phyloP scores from a whole-genome alignment of 2,329 filamentous ascomycete genomes.

The Decorospora gaudefroyi region DNA sequence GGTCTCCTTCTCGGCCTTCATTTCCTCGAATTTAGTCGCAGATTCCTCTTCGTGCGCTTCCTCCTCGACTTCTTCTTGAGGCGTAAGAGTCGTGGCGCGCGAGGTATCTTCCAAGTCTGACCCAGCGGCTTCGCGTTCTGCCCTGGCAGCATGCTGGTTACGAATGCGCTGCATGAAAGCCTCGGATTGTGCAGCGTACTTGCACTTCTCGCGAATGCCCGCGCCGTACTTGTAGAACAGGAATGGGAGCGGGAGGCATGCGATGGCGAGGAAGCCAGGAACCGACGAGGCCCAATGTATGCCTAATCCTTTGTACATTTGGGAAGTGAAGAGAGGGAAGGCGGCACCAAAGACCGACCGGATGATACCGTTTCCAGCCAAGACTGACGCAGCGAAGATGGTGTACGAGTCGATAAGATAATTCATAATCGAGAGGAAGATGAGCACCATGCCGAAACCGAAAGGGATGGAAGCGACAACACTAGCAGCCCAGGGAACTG shows the following conservation, averaged over 20 bases:
- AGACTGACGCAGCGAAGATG: constrained; percentile 74
- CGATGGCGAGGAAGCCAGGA: constrained; percentile 73
- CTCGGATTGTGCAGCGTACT: constrained; percentile 70
- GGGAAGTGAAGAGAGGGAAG: constrained; percentile 77
- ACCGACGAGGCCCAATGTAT: constrained; percentile 77
- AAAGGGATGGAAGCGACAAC: constrained; percentile 59
- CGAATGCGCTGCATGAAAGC: constrained; percentile 59
- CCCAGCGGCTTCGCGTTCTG: constrained; percentile 14
- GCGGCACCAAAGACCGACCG: constrained; percentile 76
- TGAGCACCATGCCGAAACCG: constrained; percentile 64
- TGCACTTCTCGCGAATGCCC: constrained; percentile 67
- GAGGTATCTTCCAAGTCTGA: constrained; percentile 29
- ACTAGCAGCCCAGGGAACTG: constrained; percentile 61
- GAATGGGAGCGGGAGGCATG: constrained; percentile 74
- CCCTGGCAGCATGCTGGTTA: constrained; percentile 31
- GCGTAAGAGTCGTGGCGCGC: constrained; percentile 28
- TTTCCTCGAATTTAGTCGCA: constrained; percentile 44
- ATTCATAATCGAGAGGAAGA: constrained; percentile 62
- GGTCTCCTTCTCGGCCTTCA: constrained; percentile 47
- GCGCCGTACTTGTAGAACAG: constrained; percentile 75
- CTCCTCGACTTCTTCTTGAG: constrained; percentile 38
- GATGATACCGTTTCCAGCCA: constrained; percentile 79
- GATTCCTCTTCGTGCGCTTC: constrained; percentile 32
- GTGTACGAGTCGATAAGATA: constrained; percentile 59
- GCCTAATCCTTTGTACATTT: constrained; percentile 59